A percentile compares a stretch with the other conserved stretches of the same genome.
Conservation (phyloP, 768 basidiomycete genomes). For the Kwoniella shandongensis region DNA sequence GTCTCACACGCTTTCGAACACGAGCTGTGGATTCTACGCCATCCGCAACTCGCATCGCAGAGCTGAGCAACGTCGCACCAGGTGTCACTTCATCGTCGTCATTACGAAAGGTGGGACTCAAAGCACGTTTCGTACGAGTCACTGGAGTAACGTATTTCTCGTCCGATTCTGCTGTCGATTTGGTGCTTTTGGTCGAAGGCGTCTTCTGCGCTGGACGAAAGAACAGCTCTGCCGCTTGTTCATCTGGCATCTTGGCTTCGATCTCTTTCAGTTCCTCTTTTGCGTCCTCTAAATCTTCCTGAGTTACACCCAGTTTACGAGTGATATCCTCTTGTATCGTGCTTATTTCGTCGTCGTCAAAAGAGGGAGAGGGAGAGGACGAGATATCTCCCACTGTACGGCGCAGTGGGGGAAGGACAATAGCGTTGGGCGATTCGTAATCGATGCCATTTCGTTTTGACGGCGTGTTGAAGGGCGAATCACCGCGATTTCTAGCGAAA, state of each 20-base stretch:
- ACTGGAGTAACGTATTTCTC: conserved; percentile 6
- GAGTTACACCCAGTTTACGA: conserved; percentile 14
- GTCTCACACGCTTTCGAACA: conserved; percentile 36
- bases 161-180: conserved; percentile 2
- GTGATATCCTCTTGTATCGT: conserved; percentile 11
- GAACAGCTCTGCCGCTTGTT: conserved; percentile 15
- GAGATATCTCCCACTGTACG: conserved; percentile 24
- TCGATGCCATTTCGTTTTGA: conserved; percentile 13
- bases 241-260: conserved; percentile 12
- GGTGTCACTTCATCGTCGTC: conserved; percentile 10
- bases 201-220: conserved; percentile 20
- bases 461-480: conserved; percentile 34
- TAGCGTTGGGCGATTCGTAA: conserved; percentile 21
- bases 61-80: conserved; percentile 8
- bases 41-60: conserved; percentile 3
- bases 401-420: conserved; percentile 33
- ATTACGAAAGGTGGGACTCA: conserved; percentile 16
- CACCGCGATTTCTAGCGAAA: conserved; percentile 33
- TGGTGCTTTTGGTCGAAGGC: background rate
- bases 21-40: conserved; percentile 5
- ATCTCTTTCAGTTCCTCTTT: conserved; percentile 26
- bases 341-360: conserved; percentile 6
- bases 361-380: conserved; percentile 27
- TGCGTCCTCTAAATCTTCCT: conserved; percentile 21
- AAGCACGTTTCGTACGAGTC: conserved; percentile 12